phyloP scores from a whole-genome alignment of 179 eudicot genomes.

The Beta macrorhiza region DNA sequence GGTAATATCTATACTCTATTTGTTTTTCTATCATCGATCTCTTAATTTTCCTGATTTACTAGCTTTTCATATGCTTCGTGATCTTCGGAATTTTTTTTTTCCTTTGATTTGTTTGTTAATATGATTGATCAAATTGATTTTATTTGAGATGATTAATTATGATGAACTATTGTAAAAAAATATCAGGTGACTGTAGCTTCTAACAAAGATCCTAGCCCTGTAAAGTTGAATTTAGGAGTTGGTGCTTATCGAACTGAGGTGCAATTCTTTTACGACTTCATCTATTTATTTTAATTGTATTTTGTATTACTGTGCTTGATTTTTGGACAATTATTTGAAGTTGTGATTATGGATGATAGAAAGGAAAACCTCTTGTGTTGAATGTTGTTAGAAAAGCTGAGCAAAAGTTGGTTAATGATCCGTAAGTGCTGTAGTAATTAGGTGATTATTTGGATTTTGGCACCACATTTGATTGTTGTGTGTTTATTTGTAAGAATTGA shows the following conservation, averaged over 20 bases:
- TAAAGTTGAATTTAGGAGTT: constrained; percentile 88
- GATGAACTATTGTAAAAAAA: background rate
- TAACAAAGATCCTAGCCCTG: constrained; percentile 87
- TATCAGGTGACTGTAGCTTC: constrained; percentile 88
- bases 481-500: background rate
- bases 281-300: too few relatives aligned
- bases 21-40: background rate
- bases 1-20: constrained; percentile 33
- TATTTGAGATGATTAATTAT: background rate
- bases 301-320: too few relatives aligned
- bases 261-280: background rate
- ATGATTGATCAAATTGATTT: background rate
- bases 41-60: too few relatives aligned
- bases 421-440: constrained; percentile 34
- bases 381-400: constrained; percentile 87
- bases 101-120: background rate
- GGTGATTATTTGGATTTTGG: background rate
- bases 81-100: background rate
- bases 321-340: background rate
- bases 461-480: background rate
- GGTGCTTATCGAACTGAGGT: constrained; percentile 99
- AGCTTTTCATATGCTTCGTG: background rate
- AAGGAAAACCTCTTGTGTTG: constrained; percentile 89
- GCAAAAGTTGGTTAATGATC: constrained; percentile 80
- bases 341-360: constrained; percentile 43